Base-by-base conservation (phyloP, 169 alveolate species). In the Amoebophrya sp. region DNA sequence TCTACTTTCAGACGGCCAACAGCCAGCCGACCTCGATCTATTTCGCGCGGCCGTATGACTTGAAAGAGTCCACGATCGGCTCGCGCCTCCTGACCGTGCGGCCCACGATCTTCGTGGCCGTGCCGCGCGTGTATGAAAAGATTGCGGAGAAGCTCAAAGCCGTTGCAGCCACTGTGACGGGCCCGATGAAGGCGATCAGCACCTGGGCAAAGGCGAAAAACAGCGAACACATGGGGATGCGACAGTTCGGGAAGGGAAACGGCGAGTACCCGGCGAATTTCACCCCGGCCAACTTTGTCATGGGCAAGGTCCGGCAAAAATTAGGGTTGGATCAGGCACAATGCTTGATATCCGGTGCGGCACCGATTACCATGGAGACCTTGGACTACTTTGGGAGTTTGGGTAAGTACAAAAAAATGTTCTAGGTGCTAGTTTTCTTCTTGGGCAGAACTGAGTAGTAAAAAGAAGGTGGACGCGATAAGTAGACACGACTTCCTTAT, bases 241-340 rank as follows among this genome's bases (percentile, higher is more conserved):
- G 83, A 25, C 83, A 66, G 83, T 66, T 7, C 35, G 83, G 83
- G 39, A 12, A 12, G 54, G 83, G 83, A 25, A 66, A 18, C 18
- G 83, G 83, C 2, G 83, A 66, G 32, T 66, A 66, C 35, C 83
- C 83, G 29, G 83, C 83, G 83, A 66, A 66, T 66, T 66, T 66
- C 35, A 25, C 32, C 18, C 83, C 83, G 35, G 83, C 83, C 1
- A 25, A 66, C 83, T 66, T 66, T 25, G 83, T 66, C 83, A 66
- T 66, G 83, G 83, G 83, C 35, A 66, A 66, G 35, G 83, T 66
- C 10, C 83, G 83, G 83, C 32, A 3, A 25, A 66, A 66, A 25
- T n/a, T 66, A 25, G 83, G 83, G 7, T n/a, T 66, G 35, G 83
- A 66, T 25, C 29, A 66, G 83, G 12, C 35, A 7, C 83, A 66